Evolutionary conservation across 352 stramenopile species (phyloP).

Genomic region (Pilasporangium apinafurcum): DNA sequence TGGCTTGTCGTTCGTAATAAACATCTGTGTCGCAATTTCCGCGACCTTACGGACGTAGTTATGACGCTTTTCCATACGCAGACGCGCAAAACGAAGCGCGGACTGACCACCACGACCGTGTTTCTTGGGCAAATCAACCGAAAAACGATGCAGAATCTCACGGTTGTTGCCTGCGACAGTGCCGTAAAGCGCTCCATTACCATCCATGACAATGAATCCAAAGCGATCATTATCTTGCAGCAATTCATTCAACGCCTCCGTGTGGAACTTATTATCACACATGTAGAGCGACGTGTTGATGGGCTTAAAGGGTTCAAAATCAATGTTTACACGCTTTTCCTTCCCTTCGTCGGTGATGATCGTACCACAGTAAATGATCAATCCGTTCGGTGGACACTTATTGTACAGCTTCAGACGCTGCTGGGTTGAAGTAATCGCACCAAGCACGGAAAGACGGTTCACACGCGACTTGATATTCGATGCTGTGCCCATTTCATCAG

Average conservation of each 20-base stretch:
- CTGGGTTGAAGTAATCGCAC: constrained; percentile 98
- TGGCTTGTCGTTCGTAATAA: constrained; percentile 97
- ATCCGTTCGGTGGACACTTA: constrained; percentile 94
- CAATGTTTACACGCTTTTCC: constrained; percentile 99
- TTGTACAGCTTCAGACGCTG: constrained; percentile 99
- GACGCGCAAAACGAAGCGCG: constrained; percentile 98
- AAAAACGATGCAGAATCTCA: constrained; percentile 94
- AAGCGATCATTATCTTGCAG: constrained; percentile 99
- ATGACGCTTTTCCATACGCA: constrained; percentile 99
- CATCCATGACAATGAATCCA: constrained; percentile 99
- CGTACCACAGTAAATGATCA: constrained; percentile 99
- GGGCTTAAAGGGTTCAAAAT: constrained; percentile 99
- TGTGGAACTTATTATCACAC: constrained; percentile 99
- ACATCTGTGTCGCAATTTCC: constrained; percentile 97
- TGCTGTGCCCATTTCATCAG: constrained; percentile 98
- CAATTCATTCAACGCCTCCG: constrained; percentile 96
- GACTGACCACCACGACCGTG: constrained; percentile 99
- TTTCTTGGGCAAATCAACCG: constrained; percentile 99
- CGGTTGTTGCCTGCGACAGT: constrained; percentile 93
- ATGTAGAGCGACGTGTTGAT: constrained; percentile 99
- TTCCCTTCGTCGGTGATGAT: constrained; percentile 99
- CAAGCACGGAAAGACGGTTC: constrained; percentile 97
- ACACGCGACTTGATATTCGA: constrained; percentile 99
- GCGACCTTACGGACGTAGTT: constrained; percentile 99
- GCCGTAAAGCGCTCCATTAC: constrained; percentile 98